phyloP scores from a whole-genome alignment of 352 stramenopile species.

The Phytophthora gonapodyides region DNA sequence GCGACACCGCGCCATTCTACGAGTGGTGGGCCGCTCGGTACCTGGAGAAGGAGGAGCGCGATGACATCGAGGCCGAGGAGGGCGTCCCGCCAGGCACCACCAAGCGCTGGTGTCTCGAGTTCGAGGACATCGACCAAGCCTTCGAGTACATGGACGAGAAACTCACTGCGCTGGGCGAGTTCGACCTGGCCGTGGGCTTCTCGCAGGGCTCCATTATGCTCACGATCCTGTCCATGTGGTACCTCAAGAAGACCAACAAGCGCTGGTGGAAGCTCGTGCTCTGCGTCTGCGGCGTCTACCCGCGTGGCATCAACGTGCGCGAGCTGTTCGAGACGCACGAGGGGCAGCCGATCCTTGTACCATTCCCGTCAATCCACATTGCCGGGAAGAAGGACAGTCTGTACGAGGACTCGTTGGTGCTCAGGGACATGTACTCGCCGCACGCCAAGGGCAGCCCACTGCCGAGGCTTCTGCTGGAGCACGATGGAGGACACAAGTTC shows the following conservation, averaged over 20 bases:
- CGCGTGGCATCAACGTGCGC: constrained; percentile 42
- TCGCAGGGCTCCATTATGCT: constrained; percentile 77
- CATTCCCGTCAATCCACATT: constrained; percentile 66
- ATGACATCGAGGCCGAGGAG: constrained; percentile 41
- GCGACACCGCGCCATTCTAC: constrained; percentile 67
- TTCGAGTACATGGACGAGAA: constrained; percentile 67
- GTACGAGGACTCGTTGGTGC: constrained; percentile 45
- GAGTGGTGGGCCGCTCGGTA: constrained; percentile 68
- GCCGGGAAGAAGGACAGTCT: constrained; percentile 52
- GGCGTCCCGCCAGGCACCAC: constrained; percentile 24
- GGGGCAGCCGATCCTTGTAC: constrained; percentile 43
- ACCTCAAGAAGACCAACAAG: constrained; percentile 45
- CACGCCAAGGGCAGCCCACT: constrained; percentile 41
- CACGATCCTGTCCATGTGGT: constrained; percentile 65
- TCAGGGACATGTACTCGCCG: constrained; percentile 51
- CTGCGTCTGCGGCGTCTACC: constrained; percentile 49
- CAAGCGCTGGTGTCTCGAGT: constrained; percentile 37
- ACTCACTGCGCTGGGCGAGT: constrained; percentile 60
- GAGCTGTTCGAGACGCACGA: constrained; percentile 50
- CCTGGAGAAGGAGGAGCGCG: constrained; percentile 48
- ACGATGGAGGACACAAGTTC: constrained; percentile 69
- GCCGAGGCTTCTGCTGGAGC: constrained; percentile 45
- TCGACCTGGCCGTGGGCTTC: constrained; percentile 80
- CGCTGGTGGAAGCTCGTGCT: constrained; percentile 61
- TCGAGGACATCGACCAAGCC: constrained; percentile 44